Evolutionary conservation across 2,329 filamentous ascomycete genomes (phyloP), one percentile per base, ranked within the genome.

Genomic region (Penicillium sp.): DNA sequence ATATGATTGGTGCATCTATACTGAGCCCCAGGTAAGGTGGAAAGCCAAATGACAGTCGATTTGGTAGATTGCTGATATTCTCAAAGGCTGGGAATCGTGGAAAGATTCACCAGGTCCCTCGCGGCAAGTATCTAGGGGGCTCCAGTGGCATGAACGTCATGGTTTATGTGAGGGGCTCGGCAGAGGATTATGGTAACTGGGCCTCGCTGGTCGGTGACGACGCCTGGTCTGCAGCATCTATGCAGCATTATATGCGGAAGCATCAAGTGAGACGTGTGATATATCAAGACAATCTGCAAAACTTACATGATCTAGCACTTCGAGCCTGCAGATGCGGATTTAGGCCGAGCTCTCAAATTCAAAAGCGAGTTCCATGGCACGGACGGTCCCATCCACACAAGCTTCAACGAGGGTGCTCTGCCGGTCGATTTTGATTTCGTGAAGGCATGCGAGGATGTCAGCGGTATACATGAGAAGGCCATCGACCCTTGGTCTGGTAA

Each of bases 121-220:
- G 71, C 1, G 71, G 71, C 1, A 71, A 71, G 29, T 49, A 68
- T 11, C 58, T 73, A 1, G 72, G 72, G 10, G 72, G 72, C 11
- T 70, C 69, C 2, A 68, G 65, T 21, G 70, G 57, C 4, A 70
- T 72, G 57, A 74, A 74, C 47, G 72, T 68, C 47, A 67, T 73
- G 67, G 62, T 78, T 29, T 86, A 76, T 66, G 79, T 77, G 2
- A 63, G 68, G 2, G 66, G 66, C 5, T 65, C 64, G 5, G 48
- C 43, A 6, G 54, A 67, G 27, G 71, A 73, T 47, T 67, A 69
- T 43, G 60, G 74, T 40, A 60, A 67, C 39, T 74, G 72, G 72
- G 71, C 67, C 2, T 58, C 65, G 16, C 42, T 72, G 2, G 61
- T 54, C 14, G 65, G 62, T 6, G 68, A 70, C 34, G 52, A 62